Conservation (phyloP, 768 basidiomycete genomes). For the Suillus subaureus region DNA sequence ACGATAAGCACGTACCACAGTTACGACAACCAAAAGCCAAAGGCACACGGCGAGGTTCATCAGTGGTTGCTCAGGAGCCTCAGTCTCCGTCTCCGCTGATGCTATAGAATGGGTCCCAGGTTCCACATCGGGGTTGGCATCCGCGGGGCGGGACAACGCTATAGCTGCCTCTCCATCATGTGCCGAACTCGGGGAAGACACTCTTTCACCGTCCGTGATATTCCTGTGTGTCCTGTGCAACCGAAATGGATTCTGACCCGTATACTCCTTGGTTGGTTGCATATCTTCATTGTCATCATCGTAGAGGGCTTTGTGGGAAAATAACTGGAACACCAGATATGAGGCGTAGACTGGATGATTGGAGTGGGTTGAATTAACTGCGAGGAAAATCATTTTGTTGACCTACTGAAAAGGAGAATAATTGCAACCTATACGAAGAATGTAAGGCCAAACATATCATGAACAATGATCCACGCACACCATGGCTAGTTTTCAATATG, state of each 20-base stretch:
- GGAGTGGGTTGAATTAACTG: neutral
- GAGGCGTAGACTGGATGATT: slow-evolving; percentile 58
- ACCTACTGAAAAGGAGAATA: slow-evolving; percentile 73
- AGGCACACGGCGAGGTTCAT: slow-evolving; percentile 59
- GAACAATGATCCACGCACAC: slow-evolving; percentile 47
- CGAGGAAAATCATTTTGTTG: neutral
- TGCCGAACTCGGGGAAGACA: neutral
- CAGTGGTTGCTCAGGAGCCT: slow-evolving; percentile 36
- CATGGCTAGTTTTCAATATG: slow-evolving; percentile 76
- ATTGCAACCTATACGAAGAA: slow-evolving; percentile 59
- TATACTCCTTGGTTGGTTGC: slow-evolving; percentile 43
- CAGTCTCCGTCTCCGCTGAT: slow-evolving; percentile 29
- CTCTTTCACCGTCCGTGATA: neutral
- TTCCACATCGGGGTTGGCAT: neutral
- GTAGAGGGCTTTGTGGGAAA: slow-evolving; percentile 79
- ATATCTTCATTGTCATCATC: slow-evolving; percentile 44
- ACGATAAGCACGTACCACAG: slow-evolving; percentile 50
- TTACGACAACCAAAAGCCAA: slow-evolving; percentile 55
- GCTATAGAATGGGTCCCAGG: neutral
- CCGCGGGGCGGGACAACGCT: neutral
- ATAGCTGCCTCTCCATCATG: neutral
- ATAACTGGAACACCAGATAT: slow-evolving; percentile 80
- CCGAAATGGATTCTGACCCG: slow-evolving; percentile 39
- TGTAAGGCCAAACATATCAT: neutral
- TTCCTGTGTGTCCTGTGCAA: neutral